Base-by-base conservation (phyloP, 148 eudicot species). In the Mesembryanthemum crystallinum region DNA sequence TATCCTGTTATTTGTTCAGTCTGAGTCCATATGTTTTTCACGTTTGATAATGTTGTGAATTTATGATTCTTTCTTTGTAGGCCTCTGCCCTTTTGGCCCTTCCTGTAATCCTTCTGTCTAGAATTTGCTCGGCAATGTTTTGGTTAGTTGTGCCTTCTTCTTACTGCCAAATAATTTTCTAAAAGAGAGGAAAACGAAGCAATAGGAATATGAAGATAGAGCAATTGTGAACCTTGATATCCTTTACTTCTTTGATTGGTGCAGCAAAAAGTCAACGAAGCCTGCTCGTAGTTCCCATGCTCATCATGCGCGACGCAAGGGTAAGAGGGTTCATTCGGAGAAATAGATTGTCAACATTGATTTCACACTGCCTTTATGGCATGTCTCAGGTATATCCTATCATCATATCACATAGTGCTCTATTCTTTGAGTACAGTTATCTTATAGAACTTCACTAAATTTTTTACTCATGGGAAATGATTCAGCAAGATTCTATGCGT, bases 51-150 rank as follows among this genome's bases (percentile, higher is more conserved):
- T 64, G 21, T 14, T 65, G 49, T 29, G 57, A 29, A 43, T 65
- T 14, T 65, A 39, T 29, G 57, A 29, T 51, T 65, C 52, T 80
- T 39, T 73, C 32, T 43, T 58, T 87, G 60, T 69, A 91, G 98
- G 98, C 97, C 65, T 94, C 98, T 70, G 97, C 98, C 55, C 70
- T 91, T 76, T 78, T 94, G 87, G 95, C 87, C 54, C 85, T 94
- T 76, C 98, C 98, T 15, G 82, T 90, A 76, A 81, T 94, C 39
- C 21, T 91, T 65, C 78, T 90, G 72, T 82, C 71, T 57, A 91
- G 73, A 80, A 35, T 87, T 52, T 87, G 55, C 73, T 88, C 95
- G 51, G 87, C 87, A 45, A 79, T 82, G 74, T 87, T 87, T 82
- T 75, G 89, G 98, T 94, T 75, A 82, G 92, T 80, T 71, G 7